Evolutionary conservation across 352 stramenopile genomes (phyloP), one percentile per base, ranked within the genome.

Genomic region (Phytophthora cajani): DNA sequence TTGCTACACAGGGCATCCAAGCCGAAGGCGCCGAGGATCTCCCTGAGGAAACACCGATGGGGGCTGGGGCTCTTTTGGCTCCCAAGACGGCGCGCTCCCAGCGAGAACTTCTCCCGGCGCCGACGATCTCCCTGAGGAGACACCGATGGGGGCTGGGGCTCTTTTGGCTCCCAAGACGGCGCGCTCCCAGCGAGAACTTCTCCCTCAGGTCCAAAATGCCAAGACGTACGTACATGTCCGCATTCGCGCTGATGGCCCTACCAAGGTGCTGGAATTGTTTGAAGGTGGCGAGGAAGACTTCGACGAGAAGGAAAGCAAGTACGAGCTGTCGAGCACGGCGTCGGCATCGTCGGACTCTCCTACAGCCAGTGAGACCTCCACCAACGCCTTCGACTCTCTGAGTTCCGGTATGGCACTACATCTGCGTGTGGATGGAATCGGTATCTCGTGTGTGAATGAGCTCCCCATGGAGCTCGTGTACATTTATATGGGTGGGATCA

Each of bases 221-320:
- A 97, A 95, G 68, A 96, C 90, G 7, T 96, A 95, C 52, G 87
- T 97, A 10, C 80, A 93, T 46, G 81, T 96, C 66, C 87, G 90
- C 17, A 82, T 97, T 46, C 85, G 89, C 57, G 90, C 91, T 30
- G 91, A 97, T 72, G 91, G 91, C 1, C 88, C 90, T 5, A 97
- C 90, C 25, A 97, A 97, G 62, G 91, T 97, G 17, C 71, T 97
- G n/a, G 91, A 97, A 64, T 59, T 97, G 3, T 96, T 88, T 62
- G 90, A 97, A 85, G 90, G 88, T 54, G 88, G 88, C 5, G 88
- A 96, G 67, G 89, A 95, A 68, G 90, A 97, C 54, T 90, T 88
- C 50, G 89, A 94, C 47, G 89, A 94, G 58, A 90, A 88, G 52
- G 87, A 95, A n/a, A 84, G 57, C 40, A 92, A 91, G 42, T 75